Evolutionary conservation across 148 eudicot genomes (phyloP).

Genomic region (Fagopyrum tataricum): DNA sequence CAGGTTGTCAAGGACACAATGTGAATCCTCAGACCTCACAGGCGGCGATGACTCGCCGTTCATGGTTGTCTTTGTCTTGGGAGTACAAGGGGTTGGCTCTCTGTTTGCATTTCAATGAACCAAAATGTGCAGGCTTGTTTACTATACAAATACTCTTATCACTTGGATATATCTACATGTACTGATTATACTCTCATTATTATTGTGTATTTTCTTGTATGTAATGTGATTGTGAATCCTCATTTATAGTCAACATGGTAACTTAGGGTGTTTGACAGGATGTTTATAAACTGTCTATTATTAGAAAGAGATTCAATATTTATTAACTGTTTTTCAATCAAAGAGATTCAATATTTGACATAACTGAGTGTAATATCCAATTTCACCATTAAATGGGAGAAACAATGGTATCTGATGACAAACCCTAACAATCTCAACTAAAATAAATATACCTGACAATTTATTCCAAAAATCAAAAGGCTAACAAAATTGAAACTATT

Average conservation of each 20-base stretch:
- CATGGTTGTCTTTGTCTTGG: background rate
- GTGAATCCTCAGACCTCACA: conserved; percentile 7
- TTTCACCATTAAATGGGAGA: too few relatives aligned
- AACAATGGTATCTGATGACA: too few relatives aligned
- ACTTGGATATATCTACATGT: background rate
- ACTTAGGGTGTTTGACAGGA: background rate
- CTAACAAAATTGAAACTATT: background rate
- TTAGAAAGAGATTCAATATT: too few relatives aligned
- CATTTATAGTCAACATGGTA: too few relatives aligned
- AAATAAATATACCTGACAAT: background rate
- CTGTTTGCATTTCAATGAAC: background rate
- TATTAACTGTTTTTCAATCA: too few relatives aligned
- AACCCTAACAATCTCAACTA: background rate
- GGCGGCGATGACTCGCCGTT: background rate
- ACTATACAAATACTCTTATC: background rate
- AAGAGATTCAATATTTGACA: too few relatives aligned
- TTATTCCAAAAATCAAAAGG: background rate
- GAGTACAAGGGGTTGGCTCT: background rate
- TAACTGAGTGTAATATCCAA: too few relatives aligned
- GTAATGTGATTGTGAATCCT: background rate
- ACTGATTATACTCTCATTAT: background rate
- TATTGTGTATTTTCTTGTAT: background rate
- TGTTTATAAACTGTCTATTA: too few relatives aligned
- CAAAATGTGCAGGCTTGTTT: background rate
- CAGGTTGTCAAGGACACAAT: conserved; percentile 38